Evolutionary conservation across 176 grass and related monocot genomes (phyloP).

Genomic region (Paspalum vaginatum): DNA sequence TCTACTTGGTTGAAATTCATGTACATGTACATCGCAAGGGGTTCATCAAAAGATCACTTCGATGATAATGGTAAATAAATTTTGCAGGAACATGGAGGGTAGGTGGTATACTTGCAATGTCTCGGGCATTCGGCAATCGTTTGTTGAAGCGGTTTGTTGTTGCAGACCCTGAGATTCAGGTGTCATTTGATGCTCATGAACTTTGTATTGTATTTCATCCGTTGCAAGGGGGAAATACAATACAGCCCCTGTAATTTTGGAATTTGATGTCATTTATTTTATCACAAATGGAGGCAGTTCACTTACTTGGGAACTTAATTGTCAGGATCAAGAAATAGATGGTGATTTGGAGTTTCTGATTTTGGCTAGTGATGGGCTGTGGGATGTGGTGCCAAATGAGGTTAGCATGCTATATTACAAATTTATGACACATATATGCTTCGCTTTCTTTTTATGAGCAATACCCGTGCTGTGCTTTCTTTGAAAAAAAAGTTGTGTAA

Average conservation of each 20-base stretch:
- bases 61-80: slow-evolving; percentile 26
- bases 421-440: slow-evolving; percentile 1
- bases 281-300: not conserved
- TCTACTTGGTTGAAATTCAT: slow-evolving; percentile 34
- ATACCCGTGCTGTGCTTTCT: not conserved
- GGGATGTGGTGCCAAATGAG: slow-evolving; percentile 89
- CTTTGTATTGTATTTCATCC: slow-evolving; percentile 13
- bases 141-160: slow-evolving; percentile 88
- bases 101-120: slow-evolving; percentile 93
- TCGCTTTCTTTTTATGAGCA: slow-evolving; percentile 14
- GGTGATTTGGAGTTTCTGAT: slow-evolving; percentile 81
- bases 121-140: slow-evolving; percentile 85
- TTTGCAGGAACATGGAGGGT: slow-evolving; percentile 90
- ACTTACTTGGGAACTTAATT: slow-evolving; percentile 35
- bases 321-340: slow-evolving; percentile 76
- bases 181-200: slow-evolving; percentile 37
- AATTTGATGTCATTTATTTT: slow-evolving; percentile 19
- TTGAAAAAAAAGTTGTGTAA: not conserved
- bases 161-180: slow-evolving; percentile 91
- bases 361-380: slow-evolving; percentile 88
- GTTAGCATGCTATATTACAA: slow-evolving; percentile 45
- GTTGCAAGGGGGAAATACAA: not conserved
- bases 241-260: not conserved
- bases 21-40: not conserved
- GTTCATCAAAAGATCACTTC: slow-evolving; percentile 16